These are phyloP conservation scores for Elaeagnus macrophylla DNA, from an alignment of 306 rosid genomes.

Conservation along the genomic window DNA sequence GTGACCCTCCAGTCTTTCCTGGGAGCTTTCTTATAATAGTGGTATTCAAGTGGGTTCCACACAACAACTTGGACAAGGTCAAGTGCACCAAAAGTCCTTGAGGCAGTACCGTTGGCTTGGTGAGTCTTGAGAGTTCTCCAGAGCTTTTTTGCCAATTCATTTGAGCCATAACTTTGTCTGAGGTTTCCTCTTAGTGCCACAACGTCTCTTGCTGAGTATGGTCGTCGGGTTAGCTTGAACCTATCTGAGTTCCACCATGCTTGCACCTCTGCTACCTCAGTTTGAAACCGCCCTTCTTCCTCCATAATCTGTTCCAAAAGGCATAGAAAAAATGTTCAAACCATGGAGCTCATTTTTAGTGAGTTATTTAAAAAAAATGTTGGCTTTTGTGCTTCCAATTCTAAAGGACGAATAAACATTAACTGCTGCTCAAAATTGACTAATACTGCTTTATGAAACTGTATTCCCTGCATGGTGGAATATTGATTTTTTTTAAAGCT, in stretches of 20 bases:
- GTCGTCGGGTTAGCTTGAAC: conserved; percentile 61
- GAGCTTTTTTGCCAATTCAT: conserved; percentile 75
- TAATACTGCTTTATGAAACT: background rate
- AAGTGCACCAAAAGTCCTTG: conserved; percentile 89
- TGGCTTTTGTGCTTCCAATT: too few species aligned
- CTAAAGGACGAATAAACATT: too few species aligned
- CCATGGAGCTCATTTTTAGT: too few species aligned
- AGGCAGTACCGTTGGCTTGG: conserved; percentile 82
- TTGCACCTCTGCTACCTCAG: conserved; percentile 81
- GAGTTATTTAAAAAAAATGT: too few species aligned
- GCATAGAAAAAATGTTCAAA: background rate
- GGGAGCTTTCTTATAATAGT: too few species aligned
- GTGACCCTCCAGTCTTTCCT: too few species aligned
- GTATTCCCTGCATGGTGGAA: too few species aligned
- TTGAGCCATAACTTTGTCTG: conserved; percentile 60
- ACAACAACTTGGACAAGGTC: conserved; percentile 96
- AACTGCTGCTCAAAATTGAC: background rate
- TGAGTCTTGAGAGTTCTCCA: conserved; percentile 78
- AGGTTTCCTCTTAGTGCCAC: conserved; percentile 81
- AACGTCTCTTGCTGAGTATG: conserved; percentile 72
- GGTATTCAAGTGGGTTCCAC: too few species aligned
- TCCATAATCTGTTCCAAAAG: conserved; percentile 54
- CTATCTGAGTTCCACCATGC: conserved; percentile 88
- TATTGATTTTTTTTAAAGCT: too few species aligned
- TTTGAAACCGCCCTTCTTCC: conserved; percentile 84